Base-by-base conservation (phyloP, 148 eudicot species). In the Heliamphora exappendiculata region DNA sequence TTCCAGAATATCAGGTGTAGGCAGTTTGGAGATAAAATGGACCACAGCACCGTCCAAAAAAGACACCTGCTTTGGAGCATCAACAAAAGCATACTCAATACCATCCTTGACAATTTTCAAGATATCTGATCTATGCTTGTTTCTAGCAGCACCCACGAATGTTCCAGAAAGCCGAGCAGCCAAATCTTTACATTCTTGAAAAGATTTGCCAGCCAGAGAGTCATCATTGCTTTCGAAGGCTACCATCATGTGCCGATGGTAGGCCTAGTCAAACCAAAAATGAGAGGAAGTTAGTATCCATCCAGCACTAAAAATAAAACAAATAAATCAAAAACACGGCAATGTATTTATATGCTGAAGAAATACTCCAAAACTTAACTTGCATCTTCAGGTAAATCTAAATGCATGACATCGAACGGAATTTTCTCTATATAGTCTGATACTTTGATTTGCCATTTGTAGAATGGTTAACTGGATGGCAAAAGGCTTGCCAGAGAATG, bases 151-250 rank as follows among this genome's bases (percentile, higher is more conserved):
- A 68, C 97, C 97, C 72, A 86, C 84, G 74, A 89, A 86, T 74
- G 88, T 85, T 54, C 84, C 94, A 81, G 97, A 87, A 66, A 95
- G 86, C 78, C 89, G 84, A 76, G 82, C 77, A 60, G 97, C 91
- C 76, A 95, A 89, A 73, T 91, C 91, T 82, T 93, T 91, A 69
- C 93, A 92, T 72, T 95, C 93, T 78, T 87, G 85, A 59, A 88
- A 85, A 60, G 81, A 81, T 81, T 87, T 89, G 72, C 79, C 82
- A 50, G 82, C 81, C 76, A 76, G 65, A 28, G 89, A 58, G 68
- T 81, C 88, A 67, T 85, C 90, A 80, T 68, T 80, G 57, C 82
- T 79, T 47, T 75, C 76, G n/a, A 83, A 81, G 72, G 75, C 71
- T 55, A 63, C 87, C 7, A 50, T 73, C 81, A 85, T 57, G 80